These are phyloP conservation scores for Sporothrix humicola DNA, from an alignment of 2,329 filamentous ascomycete species.

Conservation along the genomic window DNA sequence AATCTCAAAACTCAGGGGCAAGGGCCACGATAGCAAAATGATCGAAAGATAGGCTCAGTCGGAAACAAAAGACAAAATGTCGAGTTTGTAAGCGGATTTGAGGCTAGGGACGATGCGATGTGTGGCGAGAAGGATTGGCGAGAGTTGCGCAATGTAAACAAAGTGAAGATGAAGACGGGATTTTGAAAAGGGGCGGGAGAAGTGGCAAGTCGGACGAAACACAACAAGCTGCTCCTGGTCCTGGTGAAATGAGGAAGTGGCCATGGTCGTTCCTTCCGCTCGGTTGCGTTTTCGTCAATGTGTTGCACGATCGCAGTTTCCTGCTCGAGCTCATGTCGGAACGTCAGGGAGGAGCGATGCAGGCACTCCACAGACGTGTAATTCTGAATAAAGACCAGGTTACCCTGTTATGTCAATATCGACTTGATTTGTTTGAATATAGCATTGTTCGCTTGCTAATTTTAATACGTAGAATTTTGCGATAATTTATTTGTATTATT, in stretches of 20 bases:
- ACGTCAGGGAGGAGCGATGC: constrained; percentile 1
- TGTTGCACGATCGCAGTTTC: not conserved
- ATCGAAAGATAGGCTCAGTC: not conserved
- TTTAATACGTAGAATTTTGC: too few species aligned
- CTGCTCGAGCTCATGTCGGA: not conserved
- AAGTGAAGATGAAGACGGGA: not conserved
- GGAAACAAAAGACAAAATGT: not conserved
- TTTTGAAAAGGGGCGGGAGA: not conserved
- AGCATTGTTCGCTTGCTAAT: too few species aligned
- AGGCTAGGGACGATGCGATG: not conserved
- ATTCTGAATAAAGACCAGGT: constrained; percentile 5
- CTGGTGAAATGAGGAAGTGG: not conserved
- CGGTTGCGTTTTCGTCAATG: not conserved
- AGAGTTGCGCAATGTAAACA: not conserved
- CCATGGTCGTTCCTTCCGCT: not conserved
- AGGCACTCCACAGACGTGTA: not conserved
- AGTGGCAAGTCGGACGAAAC: not conserved
- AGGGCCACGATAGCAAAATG: too few species aligned
- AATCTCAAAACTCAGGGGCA: not conserved
- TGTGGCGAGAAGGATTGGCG: not conserved
- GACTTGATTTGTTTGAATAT: too few species aligned
- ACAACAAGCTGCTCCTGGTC: too few species aligned
- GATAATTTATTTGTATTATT: too few species aligned
- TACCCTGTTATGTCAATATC: too few species aligned
- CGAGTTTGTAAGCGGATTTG: not conserved